Base-by-base conservation (phyloP, 2,329 filamentous ascomycete species). In the Aureobasidium zeae region DNA sequence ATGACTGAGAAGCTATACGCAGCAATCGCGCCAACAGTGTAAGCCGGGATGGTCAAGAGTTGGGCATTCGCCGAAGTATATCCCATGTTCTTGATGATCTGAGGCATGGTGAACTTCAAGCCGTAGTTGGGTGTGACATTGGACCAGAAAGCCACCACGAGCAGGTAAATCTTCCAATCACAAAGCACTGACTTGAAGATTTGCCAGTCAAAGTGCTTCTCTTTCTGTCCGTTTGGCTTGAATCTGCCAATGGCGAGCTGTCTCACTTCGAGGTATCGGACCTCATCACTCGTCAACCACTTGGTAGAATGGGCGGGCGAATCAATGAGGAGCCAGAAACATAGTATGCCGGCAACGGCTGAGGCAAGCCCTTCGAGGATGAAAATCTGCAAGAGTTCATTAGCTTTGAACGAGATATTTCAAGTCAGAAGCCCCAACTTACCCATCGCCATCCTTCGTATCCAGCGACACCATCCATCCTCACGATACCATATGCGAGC, bases 131-230 rank as follows among this genome's bases (percentile, higher is more conserved):
- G 73, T 57, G 80, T 81, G 51, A 83, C 74, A 29, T 71, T 72
- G 51, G 54, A 84, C 78, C 86, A 85, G 59, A 87, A 91, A 48
- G 88, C 79, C 30, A 83, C 62, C 60, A 84, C 82, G 10, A 76
- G 81, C 1, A 73, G 66, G 63, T 79, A 89, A 16, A 82, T 93
- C 68, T 94, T 93, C 81, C 83, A 93, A 57, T 93, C 86, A 47
- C 73, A 80, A 15, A 89, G 53, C 6, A 78, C 78, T 10, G 76
- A 73, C 73, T 77, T 84, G 47, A 91, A 71, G 58, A 85, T 86
- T 3, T 67, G 64, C 67, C 76, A 77, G 19, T 35, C 32, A 10
- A 35, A 35, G 13, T 35, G 32, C 20, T 35, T 35, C 32, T 35
- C 32, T 17, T 35, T 24, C 15, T 35, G 32, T 21, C 20, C 32